Base-by-base conservation (phyloP, 2,329 filamentous ascomycete genomes). In the Rhynchosporium secalis region DNA sequence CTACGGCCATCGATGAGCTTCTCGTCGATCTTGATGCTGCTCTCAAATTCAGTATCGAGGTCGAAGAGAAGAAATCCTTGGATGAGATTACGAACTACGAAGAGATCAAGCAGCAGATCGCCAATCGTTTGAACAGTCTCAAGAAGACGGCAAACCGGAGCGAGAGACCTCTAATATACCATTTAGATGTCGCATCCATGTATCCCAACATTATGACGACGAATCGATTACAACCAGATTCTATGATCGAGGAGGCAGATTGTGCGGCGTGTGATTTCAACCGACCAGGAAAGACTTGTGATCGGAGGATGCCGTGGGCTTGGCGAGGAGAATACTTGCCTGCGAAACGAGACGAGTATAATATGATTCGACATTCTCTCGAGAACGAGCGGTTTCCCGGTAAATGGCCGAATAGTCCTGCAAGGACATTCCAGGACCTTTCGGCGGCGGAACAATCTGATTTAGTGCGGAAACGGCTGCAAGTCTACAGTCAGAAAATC, bases 181-280 rank as follows among this genome's bases (percentile, higher is more conserved):
- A 99, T 81, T 81, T 99, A 78, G 95, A 99, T 73, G 96, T 99
- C 62, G 95, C 95, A 20, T 97, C 95, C 63, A 99, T 99, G 95
- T 99, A 99, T 75, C 95, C 95, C 9, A 99, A 99, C 76, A 99
- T 99, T 75, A 99, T 99, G 96, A 99, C 96, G 1, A 99, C 95
- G 1, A 99, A 99, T 76, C 90, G 95, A 75, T 78, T 99, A 52
- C 95, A 99, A 70, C 95, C 95, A 0, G 95, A 99, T 76, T 98
- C 95, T n/a, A 96, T 99, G 92, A 96, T 99, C 59, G 82, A 94
- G 54, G 96, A 99, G 74, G 91, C 93, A 0, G 92, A 96, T 71
- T 99, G 96, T 72, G 95, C 95, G 2, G 93, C 95, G 10, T 99
- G 96, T 76, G 96, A 99, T 75, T 99, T 99, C 81, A 99, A 99